These are phyloP conservation scores for Austroboletus niveus DNA, from an alignment of 1,284 basidiomycete species.

Conservation along the genomic window DNA sequence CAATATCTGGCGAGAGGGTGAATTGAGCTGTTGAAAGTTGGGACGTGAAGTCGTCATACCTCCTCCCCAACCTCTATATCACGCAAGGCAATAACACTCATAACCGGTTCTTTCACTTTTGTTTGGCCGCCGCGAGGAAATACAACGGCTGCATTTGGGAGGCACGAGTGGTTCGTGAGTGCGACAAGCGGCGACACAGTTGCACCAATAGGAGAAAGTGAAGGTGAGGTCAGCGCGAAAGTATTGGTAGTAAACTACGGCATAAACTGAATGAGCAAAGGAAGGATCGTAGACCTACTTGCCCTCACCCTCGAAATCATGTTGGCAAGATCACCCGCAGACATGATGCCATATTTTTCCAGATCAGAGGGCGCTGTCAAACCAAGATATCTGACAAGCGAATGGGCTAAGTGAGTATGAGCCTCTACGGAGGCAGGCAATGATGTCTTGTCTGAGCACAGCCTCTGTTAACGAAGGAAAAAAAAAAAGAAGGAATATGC, in stretches of 20 bases:
- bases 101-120: slow-evolving; percentile 51
- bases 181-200: slow-evolving; percentile 78
- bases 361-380: slow-evolving; percentile 58
- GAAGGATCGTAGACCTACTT: background rate
- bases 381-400: slow-evolving; percentile 65
- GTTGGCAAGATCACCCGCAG: slow-evolving; percentile 63
- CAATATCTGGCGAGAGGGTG: slow-evolving; percentile 40
- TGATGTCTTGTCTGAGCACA: slow-evolving; percentile 49
- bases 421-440: slow-evolving; percentile 46
- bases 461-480: slow-evolving; percentile 4
- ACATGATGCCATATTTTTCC: slow-evolving; percentile 52
- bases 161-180: slow-evolving; percentile 89
- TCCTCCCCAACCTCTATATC: slow-evolving; percentile 68
- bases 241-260: slow-evolving; percentile 84
- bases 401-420: slow-evolving; percentile 67
- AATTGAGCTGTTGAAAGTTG: slow-evolving; percentile 1
- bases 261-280: slow-evolving; percentile 1
- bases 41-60: slow-evolving; percentile 40
- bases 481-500: slow-evolving; percentile 25
- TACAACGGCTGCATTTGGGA: slow-evolving; percentile 87
- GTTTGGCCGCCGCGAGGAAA: slow-evolving; percentile 61
- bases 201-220: slow-evolving; percentile 77
- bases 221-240: slow-evolving; percentile 77
- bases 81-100: slow-evolving; percentile 72
- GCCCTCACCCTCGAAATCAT: slow-evolving; percentile 63